These are phyloP conservation scores for Aureobasidium lini DNA, from an alignment of 2,329 filamentous ascomycete genomes.

Conservation along the genomic window DNA sequence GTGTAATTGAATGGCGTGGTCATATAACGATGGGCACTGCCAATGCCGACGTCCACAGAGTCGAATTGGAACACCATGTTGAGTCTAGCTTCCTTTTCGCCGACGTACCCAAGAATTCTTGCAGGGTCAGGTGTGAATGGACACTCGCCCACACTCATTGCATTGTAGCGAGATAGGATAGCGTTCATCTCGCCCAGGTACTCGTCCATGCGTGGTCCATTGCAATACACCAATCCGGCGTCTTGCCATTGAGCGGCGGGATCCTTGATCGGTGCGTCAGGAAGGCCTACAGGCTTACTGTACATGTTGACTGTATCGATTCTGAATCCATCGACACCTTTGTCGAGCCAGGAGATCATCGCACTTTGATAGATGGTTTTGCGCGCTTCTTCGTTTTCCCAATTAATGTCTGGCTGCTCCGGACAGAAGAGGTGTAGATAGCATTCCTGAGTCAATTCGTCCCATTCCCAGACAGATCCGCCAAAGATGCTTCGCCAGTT, in stretches of 20 bases:
- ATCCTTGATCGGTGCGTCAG: constrained; percentile 21
- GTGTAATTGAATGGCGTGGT: constrained; percentile 20
- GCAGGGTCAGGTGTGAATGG: constrained; percentile 40
- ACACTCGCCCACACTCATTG: constrained; percentile 49
- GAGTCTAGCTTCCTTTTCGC: constrained; percentile 47
- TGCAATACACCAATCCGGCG: constrained; percentile 19
- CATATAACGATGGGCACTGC: constrained; percentile 15
- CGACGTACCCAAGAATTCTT: constrained; percentile 48
- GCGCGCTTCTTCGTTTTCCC: constrained; percentile 65
- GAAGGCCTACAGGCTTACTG: constrained; percentile 20
- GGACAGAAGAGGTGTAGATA: constrained; percentile 70
- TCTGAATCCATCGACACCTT: constrained; percentile 50
- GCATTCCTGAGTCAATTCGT: constrained; percentile 64
- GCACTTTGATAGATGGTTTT: constrained; percentile 60
- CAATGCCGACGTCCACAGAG: constrained; percentile 42
- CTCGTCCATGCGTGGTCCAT: constrained; percentile 38
- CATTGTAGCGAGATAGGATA: constrained; percentile 41
- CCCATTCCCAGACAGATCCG: constrained; percentile 58
- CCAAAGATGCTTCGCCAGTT: constrained; percentile 63
- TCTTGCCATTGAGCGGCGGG: constrained; percentile 15
- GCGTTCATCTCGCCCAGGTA: constrained; percentile 40
- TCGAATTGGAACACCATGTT: constrained; percentile 72
- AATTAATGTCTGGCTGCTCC: constrained; percentile 77
- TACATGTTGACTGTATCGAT: constrained; percentile 25
- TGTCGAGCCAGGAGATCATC: constrained; percentile 61